These are phyloP conservation scores for Earliella scabrosa DNA, from an alignment of 1,284 basidiomycete species.

Conservation along the genomic window DNA sequence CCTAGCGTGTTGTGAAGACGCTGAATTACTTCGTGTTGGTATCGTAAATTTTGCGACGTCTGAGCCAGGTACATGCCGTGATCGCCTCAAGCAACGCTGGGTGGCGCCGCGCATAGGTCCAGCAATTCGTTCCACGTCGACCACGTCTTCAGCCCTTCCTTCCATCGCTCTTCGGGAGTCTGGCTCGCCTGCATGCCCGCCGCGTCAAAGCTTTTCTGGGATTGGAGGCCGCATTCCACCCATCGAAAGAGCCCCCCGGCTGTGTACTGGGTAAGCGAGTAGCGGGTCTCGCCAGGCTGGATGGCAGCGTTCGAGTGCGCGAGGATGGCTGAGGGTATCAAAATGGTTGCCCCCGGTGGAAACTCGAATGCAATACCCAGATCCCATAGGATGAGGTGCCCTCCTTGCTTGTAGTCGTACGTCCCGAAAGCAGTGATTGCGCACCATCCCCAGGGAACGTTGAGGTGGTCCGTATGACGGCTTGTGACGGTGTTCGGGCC, in stretches of 20 bases:
- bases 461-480: constrained; percentile 25
- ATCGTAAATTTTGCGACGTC: too few relatives aligned
- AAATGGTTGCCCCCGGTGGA: constrained; percentile 26
- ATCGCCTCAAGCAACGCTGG: too few relatives aligned
- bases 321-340: constrained; percentile 34
- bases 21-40: too few relatives aligned
- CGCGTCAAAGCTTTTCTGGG: neutral
- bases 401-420: constrained; percentile 28
- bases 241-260: constrained; percentile 31
- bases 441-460: constrained; percentile 28
- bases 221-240: constrained; percentile 23
- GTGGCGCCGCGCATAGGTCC: too few relatives aligned
- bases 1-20: too few relatives aligned
- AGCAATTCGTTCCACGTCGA: neutral
- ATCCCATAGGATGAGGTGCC: constrained; percentile 33
- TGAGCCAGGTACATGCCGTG: too few relatives aligned
- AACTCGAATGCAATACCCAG: constrained; percentile 30
- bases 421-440: constrained; percentile 28
- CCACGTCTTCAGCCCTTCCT: neutral
- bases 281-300: constrained; percentile 18
- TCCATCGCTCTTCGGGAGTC: neutral
- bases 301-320: constrained; percentile 33
- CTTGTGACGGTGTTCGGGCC: constrained; percentile 13
- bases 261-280: constrained; percentile 31
- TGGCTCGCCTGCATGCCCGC: neutral